Conservation (phyloP, 2,329 filamentous ascomycete species). For the Trichothecium roseum region DNA sequence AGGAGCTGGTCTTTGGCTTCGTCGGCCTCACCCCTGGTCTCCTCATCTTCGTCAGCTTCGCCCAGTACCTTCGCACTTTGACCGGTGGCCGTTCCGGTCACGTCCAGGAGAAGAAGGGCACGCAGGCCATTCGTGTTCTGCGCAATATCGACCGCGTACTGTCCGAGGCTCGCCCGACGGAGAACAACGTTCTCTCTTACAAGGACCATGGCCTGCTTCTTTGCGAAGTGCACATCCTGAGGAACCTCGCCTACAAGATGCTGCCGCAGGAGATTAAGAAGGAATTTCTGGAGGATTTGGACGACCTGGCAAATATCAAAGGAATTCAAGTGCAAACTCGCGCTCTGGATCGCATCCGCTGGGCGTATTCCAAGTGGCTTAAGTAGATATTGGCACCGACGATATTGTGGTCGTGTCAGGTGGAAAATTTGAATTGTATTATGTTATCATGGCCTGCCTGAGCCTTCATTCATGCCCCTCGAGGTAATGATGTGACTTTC, state of each 20-base stretch:
- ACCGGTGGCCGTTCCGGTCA: slow-evolving; percentile 64
- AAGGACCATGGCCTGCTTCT: slow-evolving; percentile 86
- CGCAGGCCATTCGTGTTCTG: slow-evolving; percentile 65
- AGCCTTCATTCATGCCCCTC: too few relatives aligned
- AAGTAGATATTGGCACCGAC: slow-evolving; percentile 13
- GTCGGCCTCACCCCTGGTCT: slow-evolving; percentile 87
- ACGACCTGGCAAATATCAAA: slow-evolving; percentile 74
- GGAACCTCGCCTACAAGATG: slow-evolving; percentile 46
- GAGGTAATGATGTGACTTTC: too few relatives aligned
- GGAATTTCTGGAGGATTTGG: slow-evolving; percentile 82
- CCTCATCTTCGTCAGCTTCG: slow-evolving; percentile 67
- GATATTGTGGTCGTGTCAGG: too few relatives aligned
- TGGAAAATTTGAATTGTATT: too few relatives aligned
- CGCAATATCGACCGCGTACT: slow-evolving; percentile 81
- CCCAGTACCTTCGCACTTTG: slow-evolving; percentile 59
- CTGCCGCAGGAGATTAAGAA: slow-evolving; percentile 66
- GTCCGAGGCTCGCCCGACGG: slow-evolving; percentile 55
- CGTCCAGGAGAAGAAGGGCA: slow-evolving; percentile 52
- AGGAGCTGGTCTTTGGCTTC: slow-evolving; percentile 97
- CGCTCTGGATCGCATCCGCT: slow-evolving; percentile 74
- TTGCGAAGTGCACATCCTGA: slow-evolving; percentile 79
- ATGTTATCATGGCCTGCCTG: too few relatives aligned
- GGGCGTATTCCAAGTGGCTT: slow-evolving; percentile 79
- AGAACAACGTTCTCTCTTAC: slow-evolving; percentile 71
- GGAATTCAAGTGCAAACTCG: slow-evolving; percentile 69